Evolutionary conservation across 345 rosid species (phyloP), one percentile per base, ranked within the genome.

Genomic region (Physaria fendleri): DNA sequence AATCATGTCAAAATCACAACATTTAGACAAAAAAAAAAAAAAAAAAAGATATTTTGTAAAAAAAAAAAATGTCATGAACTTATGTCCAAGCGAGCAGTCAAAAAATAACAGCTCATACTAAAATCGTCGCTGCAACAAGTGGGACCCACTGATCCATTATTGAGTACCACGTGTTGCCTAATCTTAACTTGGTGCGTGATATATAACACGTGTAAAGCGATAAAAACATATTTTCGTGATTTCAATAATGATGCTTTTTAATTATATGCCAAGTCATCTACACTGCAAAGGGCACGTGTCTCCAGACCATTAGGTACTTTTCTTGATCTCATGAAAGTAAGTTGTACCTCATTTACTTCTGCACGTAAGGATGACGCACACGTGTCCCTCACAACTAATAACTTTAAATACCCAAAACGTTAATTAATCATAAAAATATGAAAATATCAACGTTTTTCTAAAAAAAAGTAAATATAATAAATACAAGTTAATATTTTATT

Each of bases 131-230:
- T 46, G n/a, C 24, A 40, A 30, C 52, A 33, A 37, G 56, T 5
- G 52, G 68, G 74, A 3, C 63, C 74, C 45, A 62, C 38, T 0
- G 16, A 28, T 69, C 51, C 16, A 61, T 61, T 39, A 55, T 44
- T 69, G 38, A 37, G 59, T 39, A 54, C 58, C 74, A 69, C 74
- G 69, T 56, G 74, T 62, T 38, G 11, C 8, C 51, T 53, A 9
- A 2, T 55, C 50, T 32, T 46, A 35, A 27, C 21, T 34, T 5
- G 43, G 62, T 52, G 42, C 16, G 22, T 55, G 45, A 62, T 22
- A 24, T 7, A 5, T 27, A 4, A 62, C 74, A 35, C 69, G 32
- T 70, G 65, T 63, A 63, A 39, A 56, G 59, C 34, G 5, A 43
- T 20, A 6, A 12, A 10, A 46, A 47, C 62, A 39, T 64, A 47